A percentile compares a stretch with the other conserved stretches of the same genome.
Evolutionary conservation across 208 protist genomes (phyloP).

Genomic region (Trypanosoma cruzi): DNA sequence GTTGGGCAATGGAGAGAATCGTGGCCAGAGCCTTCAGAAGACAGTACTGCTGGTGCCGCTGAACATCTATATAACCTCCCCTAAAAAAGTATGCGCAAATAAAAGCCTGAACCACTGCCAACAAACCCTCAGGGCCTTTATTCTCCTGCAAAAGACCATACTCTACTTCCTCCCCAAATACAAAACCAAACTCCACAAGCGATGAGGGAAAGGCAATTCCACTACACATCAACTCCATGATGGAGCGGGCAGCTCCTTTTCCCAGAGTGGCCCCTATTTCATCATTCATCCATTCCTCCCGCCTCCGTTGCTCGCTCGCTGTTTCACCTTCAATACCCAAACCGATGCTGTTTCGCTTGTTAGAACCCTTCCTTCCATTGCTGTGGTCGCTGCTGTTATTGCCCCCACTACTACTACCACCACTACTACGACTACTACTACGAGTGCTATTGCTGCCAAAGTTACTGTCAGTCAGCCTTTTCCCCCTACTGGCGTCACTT

Average conservation of each 20-base stretch:
- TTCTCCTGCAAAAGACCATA: slow-evolving; percentile 72
- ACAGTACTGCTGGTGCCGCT: slow-evolving; percentile 55
- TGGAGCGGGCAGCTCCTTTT: slow-evolving; percentile 35
- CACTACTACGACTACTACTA: slow-evolving; percentile 13
- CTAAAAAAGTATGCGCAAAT: slow-evolving; percentile 67
- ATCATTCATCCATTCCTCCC: not conserved
- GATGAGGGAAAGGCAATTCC: slow-evolving; percentile 28
- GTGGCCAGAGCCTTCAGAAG: slow-evolving; percentile 54
- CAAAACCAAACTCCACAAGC: slow-evolving; percentile 73
- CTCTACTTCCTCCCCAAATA: slow-evolving; percentile 59
- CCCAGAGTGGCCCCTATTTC: slow-evolving; percentile 16
- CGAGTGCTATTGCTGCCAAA: not conserved
- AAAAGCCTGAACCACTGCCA: slow-evolving; percentile 75
- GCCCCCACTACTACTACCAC: slow-evolving; percentile 4
- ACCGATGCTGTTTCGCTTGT: slow-evolving; percentile 9
- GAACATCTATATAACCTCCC: slow-evolving; percentile 50
- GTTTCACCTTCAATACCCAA: slow-evolving; percentile 5
- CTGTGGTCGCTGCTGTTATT: not conserved
- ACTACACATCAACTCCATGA: slow-evolving; percentile 50
- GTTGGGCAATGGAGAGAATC: slow-evolving; percentile 61
- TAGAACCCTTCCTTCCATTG: not conserved
- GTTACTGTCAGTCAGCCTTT: not conserved
- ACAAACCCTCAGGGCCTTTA: slow-evolving; percentile 54
- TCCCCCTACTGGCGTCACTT: slow-evolving; percentile 1
- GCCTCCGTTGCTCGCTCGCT: not conserved